These are phyloP conservation scores for Stereocaulon alpinum DNA, from an alignment of 495 filamentous ascomycete genomes.

Conservation along the genomic window DNA sequence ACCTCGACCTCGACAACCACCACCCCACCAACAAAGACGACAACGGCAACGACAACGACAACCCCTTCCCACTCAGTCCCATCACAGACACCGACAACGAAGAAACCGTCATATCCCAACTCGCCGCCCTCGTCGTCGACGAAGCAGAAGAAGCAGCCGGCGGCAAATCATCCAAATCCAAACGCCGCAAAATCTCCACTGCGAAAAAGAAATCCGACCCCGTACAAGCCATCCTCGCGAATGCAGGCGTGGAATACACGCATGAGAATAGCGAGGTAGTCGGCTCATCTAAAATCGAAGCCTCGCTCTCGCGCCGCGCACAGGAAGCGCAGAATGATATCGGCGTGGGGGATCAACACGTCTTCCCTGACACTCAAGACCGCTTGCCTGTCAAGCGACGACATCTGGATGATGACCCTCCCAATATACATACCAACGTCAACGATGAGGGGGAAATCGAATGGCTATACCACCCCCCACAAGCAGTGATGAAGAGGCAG, in stretches of 20 bases:
- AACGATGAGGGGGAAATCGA: constrained; percentile 30
- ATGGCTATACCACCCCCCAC: constrained; percentile 66
- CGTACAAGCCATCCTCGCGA: constrained; percentile 78
- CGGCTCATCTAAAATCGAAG: constrained; percentile 77
- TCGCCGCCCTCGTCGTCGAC: constrained; percentile 56
- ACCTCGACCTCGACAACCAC: constrained; percentile 53
- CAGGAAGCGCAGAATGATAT: constrained; percentile 49
- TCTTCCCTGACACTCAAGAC: constrained; percentile 38
- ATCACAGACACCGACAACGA: constrained; percentile 40
- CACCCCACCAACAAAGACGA: no score
- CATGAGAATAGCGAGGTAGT: constrained; percentile 96
- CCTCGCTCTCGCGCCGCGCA: constrained; percentile 63
- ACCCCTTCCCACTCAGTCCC: constrained; percentile 36
- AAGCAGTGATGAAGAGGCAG: constrained; percentile 65
- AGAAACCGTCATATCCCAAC: constrained; percentile 62
- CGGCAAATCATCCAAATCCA: constrained; percentile 30
- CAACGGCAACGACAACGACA: constrained; percentile 38
- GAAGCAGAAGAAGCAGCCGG: constrained; percentile 26
- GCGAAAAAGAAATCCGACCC: constrained; percentile 51
- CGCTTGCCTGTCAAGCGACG: constrained; percentile 10
- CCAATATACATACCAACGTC: neutral
- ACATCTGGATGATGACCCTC: constrained; percentile 11
- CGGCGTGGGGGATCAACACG: constrained; percentile 34
- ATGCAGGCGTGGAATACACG: constrained; percentile 87
- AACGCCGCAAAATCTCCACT: constrained; percentile 9